Conservation (phyloP, 2,329 filamentous ascomycete genomes). For the Fusarium udum region DNA sequence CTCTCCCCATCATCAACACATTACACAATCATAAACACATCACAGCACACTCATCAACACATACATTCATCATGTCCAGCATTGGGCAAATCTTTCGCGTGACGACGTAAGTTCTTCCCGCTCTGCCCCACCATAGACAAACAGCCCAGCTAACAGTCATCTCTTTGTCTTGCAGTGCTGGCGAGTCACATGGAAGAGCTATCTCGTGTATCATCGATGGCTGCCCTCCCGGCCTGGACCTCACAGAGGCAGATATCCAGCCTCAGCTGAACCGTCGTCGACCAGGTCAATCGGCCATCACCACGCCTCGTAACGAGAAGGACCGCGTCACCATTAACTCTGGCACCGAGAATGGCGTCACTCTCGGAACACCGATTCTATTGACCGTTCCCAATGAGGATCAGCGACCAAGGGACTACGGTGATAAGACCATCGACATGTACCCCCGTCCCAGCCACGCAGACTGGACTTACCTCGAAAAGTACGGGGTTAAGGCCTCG, state of each 20-base stretch:
- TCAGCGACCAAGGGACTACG: constrained; percentile 92
- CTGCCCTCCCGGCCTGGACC: constrained; percentile 84
- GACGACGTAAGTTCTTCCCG: constrained; percentile 71
- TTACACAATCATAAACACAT: background rate
- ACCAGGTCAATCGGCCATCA: constrained; percentile 89
- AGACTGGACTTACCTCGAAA: constrained; percentile 96
- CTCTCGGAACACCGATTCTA: constrained; percentile 89
- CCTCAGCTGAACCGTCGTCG: constrained; percentile 91
- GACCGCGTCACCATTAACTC: constrained; percentile 93
- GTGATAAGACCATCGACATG: constrained; percentile 85
- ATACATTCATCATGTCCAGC: constrained; percentile 77
- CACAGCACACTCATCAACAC: constrained; percentile 37
- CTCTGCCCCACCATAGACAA: constrained; percentile 2
- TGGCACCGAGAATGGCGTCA: constrained; percentile 88
- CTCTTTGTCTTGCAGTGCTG: constrained; percentile 47
- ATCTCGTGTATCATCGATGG: constrained; percentile 97
- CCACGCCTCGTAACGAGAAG: constrained; percentile 92
- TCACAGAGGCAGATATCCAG: constrained; percentile 89
- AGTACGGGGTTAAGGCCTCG: constrained; percentile 93
- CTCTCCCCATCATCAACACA: background rate
- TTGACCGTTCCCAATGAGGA: constrained; percentile 92
- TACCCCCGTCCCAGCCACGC: constrained; percentile 94
- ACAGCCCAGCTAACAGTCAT: background rate
- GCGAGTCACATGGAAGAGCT: constrained; percentile 84
- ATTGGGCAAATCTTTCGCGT: constrained; percentile 70